phyloP scores from a whole-genome alignment of 306 rosid genomes.

The Vigna reflexopilosa region DNA sequence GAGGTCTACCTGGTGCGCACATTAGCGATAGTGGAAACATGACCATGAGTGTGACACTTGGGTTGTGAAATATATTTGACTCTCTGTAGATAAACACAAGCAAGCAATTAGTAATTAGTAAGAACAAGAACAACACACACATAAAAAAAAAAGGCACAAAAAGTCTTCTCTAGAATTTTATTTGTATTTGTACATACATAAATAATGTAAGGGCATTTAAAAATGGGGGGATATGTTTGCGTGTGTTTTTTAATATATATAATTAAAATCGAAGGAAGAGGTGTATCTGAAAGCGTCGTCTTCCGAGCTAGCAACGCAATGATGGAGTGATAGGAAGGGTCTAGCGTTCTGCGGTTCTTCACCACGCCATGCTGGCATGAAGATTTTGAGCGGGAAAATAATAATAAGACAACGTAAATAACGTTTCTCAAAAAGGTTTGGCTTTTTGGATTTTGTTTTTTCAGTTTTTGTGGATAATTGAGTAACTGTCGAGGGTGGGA shows the following conservation, averaged over 20 bases:
- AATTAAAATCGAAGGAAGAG: slow-evolving; percentile 43
- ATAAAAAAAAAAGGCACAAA: slow-evolving; percentile 29
- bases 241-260: slow-evolving; percentile 16
- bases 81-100: slow-evolving; percentile 53
- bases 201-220: slow-evolving; percentile 21
- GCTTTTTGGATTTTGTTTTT: slow-evolving; percentile 1
- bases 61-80: slow-evolving; percentile 55
- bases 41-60: slow-evolving; percentile 51
- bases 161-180: slow-evolving; percentile 26
- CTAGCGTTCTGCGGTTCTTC: slow-evolving; percentile 42
- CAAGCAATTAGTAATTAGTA: slow-evolving; percentile 4
- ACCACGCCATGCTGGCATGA: slow-evolving; percentile 15
- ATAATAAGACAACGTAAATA: not conserved
- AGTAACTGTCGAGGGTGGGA: slow-evolving; percentile 41
- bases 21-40: slow-evolving; percentile 70
- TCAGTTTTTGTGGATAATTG: not conserved
- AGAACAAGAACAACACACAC: slow-evolving; percentile 13
- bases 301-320: slow-evolving; percentile 46
- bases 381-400: slow-evolving; percentile 55
- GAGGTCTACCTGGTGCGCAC: slow-evolving; percentile 68
- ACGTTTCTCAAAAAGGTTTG: slow-evolving; percentile 48
- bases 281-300: slow-evolving; percentile 64
- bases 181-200: not conserved
- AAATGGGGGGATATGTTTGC: slow-evolving; percentile 27
- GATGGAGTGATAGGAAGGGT: slow-evolving; percentile 47